Evolutionary conservation across 164 flowering plant species (phyloP), one percentile per base, ranked within the genome.

Genomic region (Nymphaea colorata): DNA sequence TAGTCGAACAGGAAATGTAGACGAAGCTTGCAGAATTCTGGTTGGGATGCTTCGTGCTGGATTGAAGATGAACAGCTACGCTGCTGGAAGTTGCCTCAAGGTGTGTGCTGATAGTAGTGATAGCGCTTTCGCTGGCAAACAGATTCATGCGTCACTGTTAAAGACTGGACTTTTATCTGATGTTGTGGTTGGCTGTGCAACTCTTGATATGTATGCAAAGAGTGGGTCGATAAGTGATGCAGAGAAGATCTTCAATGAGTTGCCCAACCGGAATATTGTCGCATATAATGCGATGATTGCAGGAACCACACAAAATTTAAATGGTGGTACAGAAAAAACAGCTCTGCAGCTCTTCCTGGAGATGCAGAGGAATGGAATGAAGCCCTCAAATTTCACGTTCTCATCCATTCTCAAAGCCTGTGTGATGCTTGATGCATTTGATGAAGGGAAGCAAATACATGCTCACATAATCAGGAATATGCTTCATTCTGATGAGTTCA

Each of bases 281-380:
- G 79, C 75, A 76, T 86, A 76, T 66, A 86, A 86, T 77, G 87
- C 87, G 59, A 83, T 86, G 87, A 84, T 86, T 15, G 84, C 82
- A 18, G 87, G 81, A 60, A 79, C 78, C 44, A 71, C 74, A 18
- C 68, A 76, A 16, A 42, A 70, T 45, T 25, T 59, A 60, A 61
- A 10, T 64, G 75, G 68, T 6, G 76, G 76, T 60, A 65, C 65
- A 25, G 75, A 74, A 55, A 70, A 51, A n/a, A 76, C 74, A 72
- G 83, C 85, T 4, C 53, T 82, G 67, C 43, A 45, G 47, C 85
- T 86, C 59, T 84, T 84, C 71, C 63, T 64, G 53, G 75, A 74
- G 68, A 80, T 86, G 83, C 79, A 59, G 67, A 79, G 68, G 67
- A 66, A 55, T 59, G 84, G 88, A 59, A 66, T 86, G 59, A 72